phyloP scores from a whole-genome alignment of 2,329 filamentous ascomycete genomes.

The Fonsecaea multimorphosa region DNA sequence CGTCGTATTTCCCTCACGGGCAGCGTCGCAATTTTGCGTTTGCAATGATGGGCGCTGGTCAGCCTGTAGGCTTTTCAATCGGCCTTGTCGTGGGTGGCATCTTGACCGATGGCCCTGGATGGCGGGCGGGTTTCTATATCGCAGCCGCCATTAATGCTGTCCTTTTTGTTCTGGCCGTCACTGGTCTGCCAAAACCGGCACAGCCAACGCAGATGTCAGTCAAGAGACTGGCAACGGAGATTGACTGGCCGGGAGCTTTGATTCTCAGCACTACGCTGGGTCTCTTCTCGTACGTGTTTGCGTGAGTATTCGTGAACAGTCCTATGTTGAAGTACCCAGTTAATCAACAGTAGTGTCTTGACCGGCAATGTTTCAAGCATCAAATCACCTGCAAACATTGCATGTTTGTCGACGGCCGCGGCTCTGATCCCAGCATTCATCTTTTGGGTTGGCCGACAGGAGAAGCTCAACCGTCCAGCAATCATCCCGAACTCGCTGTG shows the following conservation, averaged over 20 bases:
- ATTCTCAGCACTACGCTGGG: conserved; percentile 56
- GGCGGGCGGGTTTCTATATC: conserved; percentile 60
- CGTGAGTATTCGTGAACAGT: conserved; percentile 44
- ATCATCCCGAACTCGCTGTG: conserved; percentile 69
- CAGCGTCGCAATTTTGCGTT: conserved; percentile 60
- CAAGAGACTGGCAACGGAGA: conserved; percentile 47
- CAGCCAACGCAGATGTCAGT: conserved; percentile 37
- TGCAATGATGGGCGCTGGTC: conserved; percentile 57
- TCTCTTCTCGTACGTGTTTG: conserved; percentile 59
- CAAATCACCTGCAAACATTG: conserved; percentile 52
- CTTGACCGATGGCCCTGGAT: conserved; percentile 56
- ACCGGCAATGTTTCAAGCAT: conserved; percentile 44
- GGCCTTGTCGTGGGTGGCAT: conserved; percentile 60
- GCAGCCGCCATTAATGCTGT: conserved; percentile 52
- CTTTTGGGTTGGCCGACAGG: conserved; percentile 61
- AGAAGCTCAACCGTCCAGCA: conserved; percentile 56
- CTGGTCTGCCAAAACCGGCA: conserved; percentile 47
- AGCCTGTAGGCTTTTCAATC: conserved; percentile 59
- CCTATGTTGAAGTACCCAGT: conserved; percentile 1
- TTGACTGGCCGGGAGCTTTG: conserved; percentile 61
- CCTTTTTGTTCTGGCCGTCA: conserved; percentile 46
- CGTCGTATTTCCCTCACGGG: conserved; percentile 54
- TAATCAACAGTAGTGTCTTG: conserved; percentile 13
- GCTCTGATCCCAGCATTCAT: conserved; percentile 58
- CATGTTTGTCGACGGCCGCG: conserved; percentile 53